Conservation (phyloP, 148 eudicot species). For the Camellia sinensis region DNA sequence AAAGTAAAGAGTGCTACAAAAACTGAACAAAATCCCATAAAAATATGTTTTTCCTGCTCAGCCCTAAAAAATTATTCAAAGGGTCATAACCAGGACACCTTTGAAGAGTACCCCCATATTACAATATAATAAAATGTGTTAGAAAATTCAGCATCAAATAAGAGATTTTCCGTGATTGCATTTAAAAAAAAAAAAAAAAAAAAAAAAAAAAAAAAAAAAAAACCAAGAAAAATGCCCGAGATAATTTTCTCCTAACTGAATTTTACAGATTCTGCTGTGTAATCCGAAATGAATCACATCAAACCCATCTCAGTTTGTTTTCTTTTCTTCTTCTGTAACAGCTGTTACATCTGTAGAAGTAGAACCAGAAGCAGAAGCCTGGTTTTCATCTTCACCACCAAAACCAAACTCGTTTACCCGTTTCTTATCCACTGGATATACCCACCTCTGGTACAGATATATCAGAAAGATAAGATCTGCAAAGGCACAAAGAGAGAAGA, state of each 20-base stretch:
- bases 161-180: too few species aligned
- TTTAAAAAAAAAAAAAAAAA: neutral
- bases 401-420: constrained; percentile 95
- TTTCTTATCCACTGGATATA: constrained; percentile 88
- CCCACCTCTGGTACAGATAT: constrained; percentile 87
- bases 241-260: constrained; percentile 3
- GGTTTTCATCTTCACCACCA: constrained; percentile 74
- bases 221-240: neutral
- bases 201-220: neutral
- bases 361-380: constrained; percentile 25
- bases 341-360: constrained; percentile 24
- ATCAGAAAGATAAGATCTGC: constrained; percentile 96
- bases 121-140: neutral
- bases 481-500: constrained; percentile 17
- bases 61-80: too few species aligned
- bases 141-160: neutral
- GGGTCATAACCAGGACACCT: too few species aligned
- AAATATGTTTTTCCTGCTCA: too few species aligned
- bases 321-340: constrained; percentile 69
- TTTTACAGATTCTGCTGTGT: constrained; percentile 10
- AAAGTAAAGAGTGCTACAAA: too few species aligned
- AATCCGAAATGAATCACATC: neutral
- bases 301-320: constrained; percentile 65
- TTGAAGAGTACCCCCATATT: too few species aligned
- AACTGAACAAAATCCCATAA: too few species aligned